Conservation (phyloP, 768 basidiomycete species). For the Rhizopogon salebrosus region DNA sequence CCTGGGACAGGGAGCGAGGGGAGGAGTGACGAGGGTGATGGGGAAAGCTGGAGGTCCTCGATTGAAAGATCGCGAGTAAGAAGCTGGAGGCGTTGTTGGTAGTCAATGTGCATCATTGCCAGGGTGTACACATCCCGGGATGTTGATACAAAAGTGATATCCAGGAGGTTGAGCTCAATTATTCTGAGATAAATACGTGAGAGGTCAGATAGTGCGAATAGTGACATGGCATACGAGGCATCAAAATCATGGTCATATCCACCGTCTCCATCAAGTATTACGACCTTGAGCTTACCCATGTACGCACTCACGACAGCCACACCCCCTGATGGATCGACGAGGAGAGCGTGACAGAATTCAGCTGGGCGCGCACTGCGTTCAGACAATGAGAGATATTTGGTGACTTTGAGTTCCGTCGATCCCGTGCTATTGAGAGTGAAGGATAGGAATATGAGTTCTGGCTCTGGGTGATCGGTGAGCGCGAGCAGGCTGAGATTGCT, state of each 20-base stretch:
- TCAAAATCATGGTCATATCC: slow-evolving; percentile 54
- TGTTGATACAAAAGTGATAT: slow-evolving; percentile 53
- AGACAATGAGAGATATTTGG: slow-evolving; percentile 45
- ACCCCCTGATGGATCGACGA: slow-evolving; percentile 60
- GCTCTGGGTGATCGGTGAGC: slow-evolving; percentile 73
- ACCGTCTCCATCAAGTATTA: slow-evolving; percentile 49
- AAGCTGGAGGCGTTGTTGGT: slow-evolving; percentile 56
- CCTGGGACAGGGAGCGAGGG: slow-evolving; percentile 49
- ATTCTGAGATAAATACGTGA: slow-evolving; percentile 34
- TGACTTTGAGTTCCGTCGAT: slow-evolving; percentile 29
- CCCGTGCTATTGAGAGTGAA: slow-evolving; percentile 37
- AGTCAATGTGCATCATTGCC: slow-evolving; percentile 66
- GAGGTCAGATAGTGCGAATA: slow-evolving; percentile 2
- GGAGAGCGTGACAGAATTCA: slow-evolving; percentile 67
- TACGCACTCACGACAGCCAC: slow-evolving; percentile 64
- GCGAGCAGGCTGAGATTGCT: slow-evolving; percentile 46
- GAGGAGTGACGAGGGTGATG: slow-evolving; percentile 43
- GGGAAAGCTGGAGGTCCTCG: slow-evolving; percentile 40
- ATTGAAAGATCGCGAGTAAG: slow-evolving; percentile 52
- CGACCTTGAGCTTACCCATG: slow-evolving; percentile 61
- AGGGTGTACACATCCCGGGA: slow-evolving; percentile 42
- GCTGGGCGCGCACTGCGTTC: slow-evolving; percentile 55
- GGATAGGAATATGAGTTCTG: slow-evolving; percentile 60
- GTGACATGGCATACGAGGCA: slow-evolving; percentile 44
- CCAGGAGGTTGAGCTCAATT: slow-evolving; percentile 63